Evolutionary conservation across 75 land plant genomes (phyloP), one percentile per base, ranked within the genome.

Genomic region (Chamaecyparis obtusa): DNA sequence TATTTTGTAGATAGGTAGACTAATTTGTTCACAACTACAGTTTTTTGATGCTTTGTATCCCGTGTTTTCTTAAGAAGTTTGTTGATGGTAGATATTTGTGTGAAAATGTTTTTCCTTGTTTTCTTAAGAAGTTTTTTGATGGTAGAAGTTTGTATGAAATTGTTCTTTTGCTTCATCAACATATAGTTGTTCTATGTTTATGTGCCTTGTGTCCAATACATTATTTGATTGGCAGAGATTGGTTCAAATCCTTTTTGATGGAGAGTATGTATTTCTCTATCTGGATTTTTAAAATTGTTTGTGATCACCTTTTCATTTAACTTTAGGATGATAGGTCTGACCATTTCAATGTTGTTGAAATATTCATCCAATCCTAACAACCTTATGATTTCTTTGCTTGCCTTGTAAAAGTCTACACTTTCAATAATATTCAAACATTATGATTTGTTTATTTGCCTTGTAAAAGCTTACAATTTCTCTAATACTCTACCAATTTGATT

Each of bases 1-100:
- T 98, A 94, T 87, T 98, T 93, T 89, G 94, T 96, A 37, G 89
- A 94, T 86, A 95, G 97, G 99, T 95, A 55, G 30, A 17, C 74
- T 80, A 21, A 44, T 43, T 48, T 27, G 44, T 44, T 24, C 30
- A 80, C 48, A 44, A 21, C n/a, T 44, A 44, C 37, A 78, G 6
- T 32, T 64, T 64, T 64, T 4, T 64, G 19, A 64, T 71, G 75
- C 75, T 30, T 32, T 71, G 9, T 71, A 6, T 32, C 30, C 75
- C 33, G 2, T n/a, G 35, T 71, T 71, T 71, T 2, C 30, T 32
- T 32, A 71, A 71, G 35, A 60, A 60, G 27, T 21, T 60, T 60
- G 27, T 7, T 16, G 24, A 36, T 39, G 8, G 43, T 6, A 21
- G 24, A 77, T 37, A 17, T 77, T 77, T 21, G 17, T 16, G n/a